Percentiles rank a stretch among this genome's conserved stretches.
These are phyloP conservation scores for Apiospora malaysiana DNA, from an alignment of 2,329 filamentous ascomycete species.

Conservation along the genomic window DNA sequence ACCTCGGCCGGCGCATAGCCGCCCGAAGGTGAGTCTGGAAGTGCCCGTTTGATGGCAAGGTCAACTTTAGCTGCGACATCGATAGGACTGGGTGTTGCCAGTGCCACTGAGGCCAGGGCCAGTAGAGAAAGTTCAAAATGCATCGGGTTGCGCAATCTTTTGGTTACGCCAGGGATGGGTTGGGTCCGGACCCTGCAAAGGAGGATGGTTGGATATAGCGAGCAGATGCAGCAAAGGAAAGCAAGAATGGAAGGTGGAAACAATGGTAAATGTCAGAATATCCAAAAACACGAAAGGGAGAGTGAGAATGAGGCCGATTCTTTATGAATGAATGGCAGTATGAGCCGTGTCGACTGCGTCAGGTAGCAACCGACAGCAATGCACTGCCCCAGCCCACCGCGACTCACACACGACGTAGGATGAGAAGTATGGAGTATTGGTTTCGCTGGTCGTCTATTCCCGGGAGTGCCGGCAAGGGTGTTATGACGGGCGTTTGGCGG, in stretches of 20 bases:
- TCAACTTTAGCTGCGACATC: background rate
- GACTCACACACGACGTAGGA: constrained; percentile 14
- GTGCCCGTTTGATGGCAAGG: constrained; percentile 40
- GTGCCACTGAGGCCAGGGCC: constrained; percentile 3
- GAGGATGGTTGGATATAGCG: background rate
- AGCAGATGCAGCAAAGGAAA: background rate
- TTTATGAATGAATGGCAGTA: background rate
- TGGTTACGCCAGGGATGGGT: background rate
- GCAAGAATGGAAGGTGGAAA: background rate
- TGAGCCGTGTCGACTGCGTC: background rate
- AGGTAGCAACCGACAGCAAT: background rate
- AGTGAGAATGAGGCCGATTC: background rate
- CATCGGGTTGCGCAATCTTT: background rate
- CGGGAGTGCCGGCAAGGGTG: constrained; percentile 10
- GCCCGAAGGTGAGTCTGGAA: constrained; percentile 49
- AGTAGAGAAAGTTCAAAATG: background rate
- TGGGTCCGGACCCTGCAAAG: background rate
- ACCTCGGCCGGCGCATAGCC: constrained; percentile 75
- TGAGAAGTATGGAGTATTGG: constrained; percentile 12
- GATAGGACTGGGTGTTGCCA: background rate
- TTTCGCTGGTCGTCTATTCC: background rate
- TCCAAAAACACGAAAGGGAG: background rate
- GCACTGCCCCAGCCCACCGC: constrained; percentile 14
- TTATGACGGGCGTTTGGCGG: background rate
- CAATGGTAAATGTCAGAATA: background rate